A percentile compares a stretch with the other conserved stretches of the same genome.
Conservation (phyloP, 1,284 basidiomycete genomes). For the Cystobasidium pallidum region DNA sequence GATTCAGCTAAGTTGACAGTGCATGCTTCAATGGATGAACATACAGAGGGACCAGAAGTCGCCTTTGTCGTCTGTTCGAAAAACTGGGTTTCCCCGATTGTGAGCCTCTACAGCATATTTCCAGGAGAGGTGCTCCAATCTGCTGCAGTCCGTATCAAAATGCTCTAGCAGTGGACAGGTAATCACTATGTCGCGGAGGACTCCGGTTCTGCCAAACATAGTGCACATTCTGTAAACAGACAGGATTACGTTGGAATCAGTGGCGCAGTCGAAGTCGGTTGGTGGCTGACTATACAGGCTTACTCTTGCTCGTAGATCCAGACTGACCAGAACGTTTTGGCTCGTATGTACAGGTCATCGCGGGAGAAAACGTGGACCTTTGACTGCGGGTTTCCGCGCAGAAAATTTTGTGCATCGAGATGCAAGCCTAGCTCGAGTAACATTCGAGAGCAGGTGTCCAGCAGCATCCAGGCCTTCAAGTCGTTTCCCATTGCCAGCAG, state of each 20-base stretch:
- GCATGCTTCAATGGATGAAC: too few relatives aligned
- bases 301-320: slow-evolving; percentile 38
- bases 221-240: slow-evolving; percentile 5
- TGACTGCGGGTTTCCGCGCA: background rate
- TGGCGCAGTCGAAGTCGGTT: too few relatives aligned
- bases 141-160: slow-evolving; percentile 22
- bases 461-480: slow-evolving; percentile 24
- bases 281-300: too few relatives aligned
- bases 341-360: slow-evolving; percentile 22
- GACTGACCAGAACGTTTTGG: slow-evolving; percentile 24
- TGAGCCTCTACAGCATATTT: background rate
- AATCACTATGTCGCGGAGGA: slow-evolving; percentile 14
- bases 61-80: background rate
- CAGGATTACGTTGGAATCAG: too few relatives aligned
- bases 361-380: background rate
- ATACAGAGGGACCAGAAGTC: background rate
- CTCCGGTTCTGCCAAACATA: slow-evolving; percentile 11
- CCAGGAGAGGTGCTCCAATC: slow-evolving; percentile 5
- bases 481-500: slow-evolving; percentile 8
- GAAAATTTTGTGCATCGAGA: slow-evolving; percentile 19
- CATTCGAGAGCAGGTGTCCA: slow-evolving; percentile 21
- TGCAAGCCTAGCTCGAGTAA: slow-evolving; percentile 30
- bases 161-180: slow-evolving; percentile 5
- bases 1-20: too few relatives aligned
- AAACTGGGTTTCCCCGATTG: background rate